Base-by-base conservation (phyloP, 345 rosid species). In the Linum trigynum region DNA sequence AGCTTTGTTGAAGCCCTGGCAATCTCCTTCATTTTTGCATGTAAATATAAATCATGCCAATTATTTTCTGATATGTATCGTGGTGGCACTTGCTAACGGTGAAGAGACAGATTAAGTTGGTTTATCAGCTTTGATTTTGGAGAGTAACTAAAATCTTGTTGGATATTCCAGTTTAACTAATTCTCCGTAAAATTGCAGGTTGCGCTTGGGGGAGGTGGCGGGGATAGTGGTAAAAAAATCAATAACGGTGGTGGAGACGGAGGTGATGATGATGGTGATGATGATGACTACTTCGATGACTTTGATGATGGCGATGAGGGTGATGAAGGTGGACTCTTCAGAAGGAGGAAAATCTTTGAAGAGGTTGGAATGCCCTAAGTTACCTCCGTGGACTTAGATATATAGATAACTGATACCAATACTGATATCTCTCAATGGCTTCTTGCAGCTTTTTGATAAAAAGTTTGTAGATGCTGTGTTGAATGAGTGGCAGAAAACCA, bases 401-500 rank as follows among this genome's bases (percentile, higher is more conserved):
- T 10, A 5, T 48, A 9, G 53, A 48, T 48, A 48, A 48, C 14
- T 12, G 53, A 9, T 9, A 48, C 41, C 62, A 57, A 61, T 61
- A 5, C 35, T 56, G 14, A 32, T 71, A 63, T 73, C 14, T 62
- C 10, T 71, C 55, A 61, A 59, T 72, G 67, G 65, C 38, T 63
- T 2, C 39, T 39, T 68, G 59, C 90, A 94, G 99, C 82, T 94
- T 57, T 94, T 88, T 75, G 97, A 90, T 68, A 74, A 85, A 77
- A 94, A 94, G 71, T 94, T 94, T 67, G 85, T 94, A 39, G 95
- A 90, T 65, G 96, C 99, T 48, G 95, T 94, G 38, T 67, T 94
- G 78, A 90, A 86, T 40, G 99, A 94, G 75, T 94, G 99, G 99
- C 95, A 90, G 61, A 90, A 85, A 73, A 86, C 99, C 5, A 81